Evolutionary conservation across 1,284 basidiomycete species (phyloP), one percentile per base, ranked within the genome.

Genomic region (Phellopilus nigrolimitatus): DNA sequence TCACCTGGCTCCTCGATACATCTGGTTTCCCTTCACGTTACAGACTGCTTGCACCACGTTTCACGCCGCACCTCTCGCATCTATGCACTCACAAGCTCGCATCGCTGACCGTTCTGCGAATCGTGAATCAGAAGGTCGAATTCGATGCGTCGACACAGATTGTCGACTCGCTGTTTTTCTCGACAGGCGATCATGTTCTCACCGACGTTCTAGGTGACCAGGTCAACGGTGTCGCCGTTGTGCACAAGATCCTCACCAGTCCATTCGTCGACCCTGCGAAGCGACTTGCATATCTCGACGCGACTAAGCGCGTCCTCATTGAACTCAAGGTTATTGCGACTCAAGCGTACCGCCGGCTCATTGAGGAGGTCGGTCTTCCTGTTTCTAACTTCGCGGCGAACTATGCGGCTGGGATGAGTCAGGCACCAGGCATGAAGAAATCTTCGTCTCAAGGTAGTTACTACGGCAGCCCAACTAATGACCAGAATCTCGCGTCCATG

Each of bases 31-130:
- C 91, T 1, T 95, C 94, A 3, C 80, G 97, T 37, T 98, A 95
- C 71, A 84, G 88, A 48, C 74, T 99, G 44, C 76, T 99, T 37
- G 93, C 95, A 1, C 93, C 93, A 43, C 88, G 95, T 37, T 95
- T 99, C 66, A 91, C 91, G 0, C 93, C 97, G 34, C 95, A 99
- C 66, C 78, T 99, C 31, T 91, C 91, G 1, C 94, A 97, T 66
- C 76, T 99, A 52, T 97, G 95, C 72, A 97, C 95, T 1, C 97
- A 99, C 75, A 99, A 99, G 72, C 71, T 99, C 55, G 95, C 97
- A 0, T 95, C 92, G 1, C 76, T 94, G 58, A 97, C 95, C 0
- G 91, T 99, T 31, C 75, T 98, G 57, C 80, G 95, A 60, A 89
- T 95, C 60, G 85, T 95, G 63, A 94, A 95, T 62, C 92, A 95